Percentiles rank a stretch among this genome's conserved stretches.
phyloP scores from a whole-genome alignment of 2,329 filamentous ascomycete species.

The Rugonectria rugulosa region DNA sequence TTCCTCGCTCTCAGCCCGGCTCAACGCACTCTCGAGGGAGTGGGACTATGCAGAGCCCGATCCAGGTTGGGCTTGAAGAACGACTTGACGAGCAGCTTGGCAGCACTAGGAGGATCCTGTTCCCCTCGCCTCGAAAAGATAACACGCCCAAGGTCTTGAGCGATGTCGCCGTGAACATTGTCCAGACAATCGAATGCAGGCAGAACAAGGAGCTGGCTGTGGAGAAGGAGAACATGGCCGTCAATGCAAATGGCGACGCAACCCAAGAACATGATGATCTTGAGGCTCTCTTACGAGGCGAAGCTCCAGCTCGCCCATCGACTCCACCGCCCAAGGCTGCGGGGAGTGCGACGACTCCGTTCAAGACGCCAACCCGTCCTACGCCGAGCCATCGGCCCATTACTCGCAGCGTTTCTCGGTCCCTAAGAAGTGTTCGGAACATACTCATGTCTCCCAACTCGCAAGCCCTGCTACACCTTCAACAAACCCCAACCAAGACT shows the following conservation, averaged over 20 bases:
- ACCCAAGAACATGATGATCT: conserved; percentile 58
- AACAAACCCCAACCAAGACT: conserved; percentile 59
- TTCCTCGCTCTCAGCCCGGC: conserved; percentile 41
- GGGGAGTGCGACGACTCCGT: conserved; percentile 50
- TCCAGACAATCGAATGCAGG: conserved; percentile 52
- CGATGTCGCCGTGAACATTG: conserved; percentile 62
- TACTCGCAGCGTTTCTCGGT: conserved; percentile 67
- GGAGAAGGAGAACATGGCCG: conserved; percentile 58
- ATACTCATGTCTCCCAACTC: conserved; percentile 53
- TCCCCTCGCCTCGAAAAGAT: conserved; percentile 77
- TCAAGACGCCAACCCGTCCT: conserved; percentile 71
- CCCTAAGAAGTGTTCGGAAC: conserved; percentile 57
- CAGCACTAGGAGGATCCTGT: conserved; percentile 73
- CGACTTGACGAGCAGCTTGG: conserved; percentile 56
- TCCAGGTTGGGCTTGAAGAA: conserved; percentile 46
- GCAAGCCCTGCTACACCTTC: conserved; percentile 51
- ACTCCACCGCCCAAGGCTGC: conserved; percentile 58
- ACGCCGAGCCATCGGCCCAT: conserved; percentile 67
- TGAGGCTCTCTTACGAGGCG: conserved; percentile 72
- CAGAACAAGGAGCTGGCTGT: conserved; percentile 44
- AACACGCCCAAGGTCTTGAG: conserved; percentile 68
- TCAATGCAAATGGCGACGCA: conserved; percentile 47
- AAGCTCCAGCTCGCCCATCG: conserved; percentile 52
- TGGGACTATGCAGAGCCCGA: conserved; percentile 65
- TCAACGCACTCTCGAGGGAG: conserved; percentile 64